Evolutionary conservation across 1,284 basidiomycete species (phyloP).

Genomic region (Cutaneotrichosporon mucoides): DNA sequence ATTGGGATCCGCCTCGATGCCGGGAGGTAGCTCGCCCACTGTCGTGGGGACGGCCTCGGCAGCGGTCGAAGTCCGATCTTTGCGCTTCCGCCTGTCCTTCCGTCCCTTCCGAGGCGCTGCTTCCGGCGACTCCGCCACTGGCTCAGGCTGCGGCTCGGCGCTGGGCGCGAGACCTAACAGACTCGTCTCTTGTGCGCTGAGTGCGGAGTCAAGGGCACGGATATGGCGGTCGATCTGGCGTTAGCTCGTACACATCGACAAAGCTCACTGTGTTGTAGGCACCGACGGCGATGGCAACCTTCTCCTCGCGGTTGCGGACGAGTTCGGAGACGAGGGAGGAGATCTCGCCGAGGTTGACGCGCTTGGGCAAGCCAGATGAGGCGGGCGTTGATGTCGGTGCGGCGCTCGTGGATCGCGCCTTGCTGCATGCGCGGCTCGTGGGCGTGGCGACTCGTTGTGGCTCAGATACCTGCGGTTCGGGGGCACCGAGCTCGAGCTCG

Average conservation of each 20-base stretch:
- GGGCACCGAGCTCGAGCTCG: neutral
- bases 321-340: conserved; percentile 40
- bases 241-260: too few relatives aligned
- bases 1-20: conserved; percentile 28
- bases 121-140: neutral
- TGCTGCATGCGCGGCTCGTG: too few relatives aligned
- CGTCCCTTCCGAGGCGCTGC: conserved; percentile 16
- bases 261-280: conserved; percentile 53
- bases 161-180: conserved; percentile 36
- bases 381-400: too few relatives aligned
- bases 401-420: too few relatives aligned
- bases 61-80: neutral
- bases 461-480: too few relatives aligned
- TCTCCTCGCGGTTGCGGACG: conserved; percentile 52
- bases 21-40: conserved; percentile 15
- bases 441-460: too few relatives aligned
- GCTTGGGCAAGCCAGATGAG: too few relatives aligned
- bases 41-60: neutral
- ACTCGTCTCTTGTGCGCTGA: conserved; percentile 42
- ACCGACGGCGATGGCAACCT: conserved; percentile 52
- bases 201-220: conserved; percentile 52
- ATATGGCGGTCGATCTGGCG: conserved; percentile 55
- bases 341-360: conserved; percentile 33
- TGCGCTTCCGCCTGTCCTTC: conserved; percentile 14
- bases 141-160: conserved; percentile 17